Base-by-base conservation (phyloP, 2,329 filamentous ascomycete genomes). In the Rhinocladiella mackenziei region DNA sequence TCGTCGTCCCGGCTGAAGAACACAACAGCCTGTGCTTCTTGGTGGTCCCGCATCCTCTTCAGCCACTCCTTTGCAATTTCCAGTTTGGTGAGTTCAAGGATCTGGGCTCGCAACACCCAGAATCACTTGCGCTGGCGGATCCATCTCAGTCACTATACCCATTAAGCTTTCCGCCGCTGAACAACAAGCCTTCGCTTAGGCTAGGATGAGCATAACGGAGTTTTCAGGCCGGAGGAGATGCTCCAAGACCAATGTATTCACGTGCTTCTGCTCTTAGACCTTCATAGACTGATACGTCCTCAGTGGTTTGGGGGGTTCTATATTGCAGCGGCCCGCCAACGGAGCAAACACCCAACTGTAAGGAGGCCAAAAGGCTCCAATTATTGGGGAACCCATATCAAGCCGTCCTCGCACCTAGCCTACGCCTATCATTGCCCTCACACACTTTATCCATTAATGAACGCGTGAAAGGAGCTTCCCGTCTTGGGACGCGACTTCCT, bases 71-170 rank as follows among this genome's bases (percentile, higher is more conserved):
- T 53, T 0, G 78, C 76, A 2, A 86, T 67, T 3, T 72, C 62
- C 0, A 62, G 2, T 48, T 86, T 86, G 11, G 64, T 68, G 0
- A 81, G 61, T 22, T 87, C 82, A 0, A 88, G 59, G 5, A 89
- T 75, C 36, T 83, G 77, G 0, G 84, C 83, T 0, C 84, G n/a
- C 84, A 0, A 84, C 82, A 50, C 88, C 83, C 0, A 89, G 66
- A 1, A 89, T 73, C 0, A 88, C 81, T 1, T 73, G 70, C 0
- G 76, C 66, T 0, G 64, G 58, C 0, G 66, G 64, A 0, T 65
- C 32, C 33, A 76, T 60, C 0, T 34, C 32, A 0, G 64, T 58
- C 0, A 83, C 65, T 4, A 69, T 58, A 0, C 60, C 26, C 0
- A 88, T 55, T 0, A 84, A 56, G 1, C 54, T 46, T 9, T 69